A percentile compares a stretch with the other conserved stretches of the same genome.
Evolutionary conservation across 441 rosid species (phyloP).

Genomic region (Syzygium syzygioides): DNA sequence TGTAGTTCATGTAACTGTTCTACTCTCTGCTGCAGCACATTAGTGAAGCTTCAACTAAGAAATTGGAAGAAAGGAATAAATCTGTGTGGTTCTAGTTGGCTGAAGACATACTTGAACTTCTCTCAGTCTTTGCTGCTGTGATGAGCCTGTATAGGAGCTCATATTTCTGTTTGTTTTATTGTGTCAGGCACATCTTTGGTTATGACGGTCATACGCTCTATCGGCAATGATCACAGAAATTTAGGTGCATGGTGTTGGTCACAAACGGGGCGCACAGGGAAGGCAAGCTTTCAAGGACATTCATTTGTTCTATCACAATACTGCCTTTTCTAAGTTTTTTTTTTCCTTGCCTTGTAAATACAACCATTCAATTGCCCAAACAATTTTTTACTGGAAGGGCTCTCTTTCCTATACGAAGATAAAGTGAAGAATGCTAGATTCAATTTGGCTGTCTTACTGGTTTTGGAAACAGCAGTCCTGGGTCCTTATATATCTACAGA

Average conservation of each 20-base stretch:
- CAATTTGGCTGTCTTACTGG: neutral
- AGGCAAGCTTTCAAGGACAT: conserved; percentile 34
- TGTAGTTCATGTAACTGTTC: neutral
- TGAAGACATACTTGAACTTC: neutral
- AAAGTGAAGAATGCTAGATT: neutral
- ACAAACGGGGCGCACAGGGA: conserved; percentile 72
- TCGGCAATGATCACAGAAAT: conserved; percentile 72
- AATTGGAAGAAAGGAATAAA: neutral
- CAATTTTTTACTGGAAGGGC: neutral
- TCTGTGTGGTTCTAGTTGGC: neutral
- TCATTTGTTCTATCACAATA: neutral
- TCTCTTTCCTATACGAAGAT: neutral
- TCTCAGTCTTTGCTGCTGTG: neutral
- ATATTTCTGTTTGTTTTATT: neutral
- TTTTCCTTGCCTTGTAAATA: neutral
- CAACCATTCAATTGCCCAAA: neutral
- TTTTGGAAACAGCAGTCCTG: neutral
- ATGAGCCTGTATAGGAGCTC: neutral
- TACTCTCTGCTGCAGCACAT: neutral
- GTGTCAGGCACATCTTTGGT: conserved; percentile 73
- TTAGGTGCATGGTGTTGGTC: conserved; percentile 79
- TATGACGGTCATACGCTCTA: conserved; percentile 74
- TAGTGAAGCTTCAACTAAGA: neutral
- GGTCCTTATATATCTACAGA: neutral
- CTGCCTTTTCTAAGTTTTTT: neutral